phyloP scores from a whole-genome alignment of 768 basidiomycete genomes.

The Lentinula aciculospora region DNA sequence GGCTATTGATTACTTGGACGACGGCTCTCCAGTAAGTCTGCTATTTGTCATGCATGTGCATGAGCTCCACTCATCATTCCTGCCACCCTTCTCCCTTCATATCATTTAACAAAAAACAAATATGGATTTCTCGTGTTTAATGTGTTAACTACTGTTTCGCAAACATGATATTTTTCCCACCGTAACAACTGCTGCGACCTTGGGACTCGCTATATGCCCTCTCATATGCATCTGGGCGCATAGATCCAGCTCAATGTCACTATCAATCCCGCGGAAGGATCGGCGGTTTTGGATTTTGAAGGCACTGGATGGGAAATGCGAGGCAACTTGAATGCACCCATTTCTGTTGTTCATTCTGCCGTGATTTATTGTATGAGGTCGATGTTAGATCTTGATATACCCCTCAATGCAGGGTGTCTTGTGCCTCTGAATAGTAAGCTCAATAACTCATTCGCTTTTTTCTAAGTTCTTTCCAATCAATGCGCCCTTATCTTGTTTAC shows the following conservation, averaged over 20 bases:
- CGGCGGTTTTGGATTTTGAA: slow-evolving; percentile 80
- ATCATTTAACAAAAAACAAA: background rate
- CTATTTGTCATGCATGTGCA: background rate
- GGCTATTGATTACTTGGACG: slow-evolving; percentile 82
- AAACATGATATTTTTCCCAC: background rate
- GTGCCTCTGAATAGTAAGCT: slow-evolving; percentile 72
- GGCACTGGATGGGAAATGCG: slow-evolving; percentile 82
- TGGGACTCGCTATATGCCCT: background rate
- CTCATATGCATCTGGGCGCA: background rate
- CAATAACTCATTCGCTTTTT: background rate
- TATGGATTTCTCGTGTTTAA: background rate
- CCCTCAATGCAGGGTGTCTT: slow-evolving; percentile 90
- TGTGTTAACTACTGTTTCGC: background rate
- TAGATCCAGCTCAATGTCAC: slow-evolving; percentile 73
- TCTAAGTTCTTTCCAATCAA: background rate
- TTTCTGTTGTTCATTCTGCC: slow-evolving; percentile 82
- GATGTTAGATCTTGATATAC: slow-evolving; percentile 84
- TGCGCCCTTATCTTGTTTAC: background rate
- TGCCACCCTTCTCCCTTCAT: background rate
- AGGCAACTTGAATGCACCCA: slow-evolving; percentile 81
- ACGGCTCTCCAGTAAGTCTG: slow-evolving; percentile 69
- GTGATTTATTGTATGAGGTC: slow-evolving; percentile 87
- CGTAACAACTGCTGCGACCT: background rate
- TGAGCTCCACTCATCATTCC: background rate
- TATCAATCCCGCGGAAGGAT: slow-evolving; percentile 69